Evolutionary conservation across 2,329 filamentous ascomycete species (phyloP), one percentile per base, ranked within the genome.

Genomic region (Colletotrichum graminicola): DNA sequence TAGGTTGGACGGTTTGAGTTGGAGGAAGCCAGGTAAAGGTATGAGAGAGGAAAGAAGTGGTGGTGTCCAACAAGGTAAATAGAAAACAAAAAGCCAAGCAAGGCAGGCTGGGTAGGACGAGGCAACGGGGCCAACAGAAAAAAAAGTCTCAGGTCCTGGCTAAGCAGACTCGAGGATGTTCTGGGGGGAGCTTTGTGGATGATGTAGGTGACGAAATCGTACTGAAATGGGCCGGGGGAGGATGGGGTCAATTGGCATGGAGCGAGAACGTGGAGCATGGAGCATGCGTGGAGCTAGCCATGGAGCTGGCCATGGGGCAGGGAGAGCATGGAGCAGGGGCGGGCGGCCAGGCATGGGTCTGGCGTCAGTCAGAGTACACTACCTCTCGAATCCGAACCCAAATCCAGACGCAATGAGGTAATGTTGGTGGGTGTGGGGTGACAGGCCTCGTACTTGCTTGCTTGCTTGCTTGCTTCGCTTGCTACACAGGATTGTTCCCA

Each of bases 161-260:
- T n/a, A 47, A 51, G 45, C 45, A 26, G 34, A 39, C 23, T 55
- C 5, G 61, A 55, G 49, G 36, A 54, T 43, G 61, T 43, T 45
- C 43, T 47, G 39, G 69, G 32, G 68, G 65, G 65, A 64, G 65
- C 69, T 72, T 34, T 55, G 47, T 54, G 52, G 59, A 72, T 68
- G 69, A 69, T 64, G 69, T 68, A 68, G 68, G 69, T 71, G 71
- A 71, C 67, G 71, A 73, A 67, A 71, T 71, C 67, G 71, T 56
- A 66, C 45, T 71, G 62, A 47, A 67, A 71, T 66, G 67, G 56
- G 60, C 54, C 32, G 62, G 68, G 68, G 26, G 14, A 21, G 49
- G 65, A 43, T 54, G 65, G 52, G 69, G 54, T 71, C 65, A 72
- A 68, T 69, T 68, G 65, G 68, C 65, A 71, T 68, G 68, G 61